Percentiles rank a stretch among this genome's conserved stretches.
Evolutionary conservation across 2,329 filamentous ascomycete species (phyloP).

Genomic region (Clonostachys rhizophaga): DNA sequence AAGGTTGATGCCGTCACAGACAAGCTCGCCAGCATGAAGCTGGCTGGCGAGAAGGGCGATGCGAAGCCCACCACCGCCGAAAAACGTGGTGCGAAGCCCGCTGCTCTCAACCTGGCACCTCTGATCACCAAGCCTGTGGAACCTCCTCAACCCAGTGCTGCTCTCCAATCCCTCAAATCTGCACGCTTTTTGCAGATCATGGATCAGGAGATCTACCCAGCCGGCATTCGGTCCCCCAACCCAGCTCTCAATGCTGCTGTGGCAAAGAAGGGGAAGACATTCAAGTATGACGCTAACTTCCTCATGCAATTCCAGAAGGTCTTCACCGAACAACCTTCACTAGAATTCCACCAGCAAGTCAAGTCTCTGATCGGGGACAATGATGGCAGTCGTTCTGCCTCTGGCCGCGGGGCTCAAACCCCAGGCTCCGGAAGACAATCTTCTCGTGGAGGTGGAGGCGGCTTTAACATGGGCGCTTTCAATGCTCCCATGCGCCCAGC

Average conservation of each 20-base stretch:
- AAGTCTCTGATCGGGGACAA: slow-evolving; percentile 79
- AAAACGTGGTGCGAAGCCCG: slow-evolving; percentile 70
- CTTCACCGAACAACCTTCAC: slow-evolving; percentile 92
- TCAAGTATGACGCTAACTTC: slow-evolving; percentile 95
- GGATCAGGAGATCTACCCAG: slow-evolving; percentile 75
- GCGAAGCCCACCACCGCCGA: slow-evolving; percentile 48
- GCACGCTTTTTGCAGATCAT: slow-evolving; percentile 82
- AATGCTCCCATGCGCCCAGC: slow-evolving; percentile 54
- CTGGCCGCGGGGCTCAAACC: slow-evolving; percentile 45
- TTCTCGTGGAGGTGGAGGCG: slow-evolving; percentile 46
- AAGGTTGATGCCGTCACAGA: slow-evolving; percentile 32
- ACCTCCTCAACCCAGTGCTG: slow-evolving; percentile 87
- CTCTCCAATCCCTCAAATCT: slow-evolving; percentile 88
- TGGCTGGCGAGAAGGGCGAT: slow-evolving; percentile 34
- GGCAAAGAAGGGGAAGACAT: slow-evolving; percentile 72
- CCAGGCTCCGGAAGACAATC: slow-evolving; percentile 42
- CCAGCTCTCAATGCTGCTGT: slow-evolving; percentile 81
- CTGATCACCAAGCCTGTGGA: slow-evolving; percentile 81
- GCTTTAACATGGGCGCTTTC: slow-evolving; percentile 69
- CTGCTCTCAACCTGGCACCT: slow-evolving; percentile 80
- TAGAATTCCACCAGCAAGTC: slow-evolving; percentile 90
- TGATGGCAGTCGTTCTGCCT: slow-evolving; percentile 57
- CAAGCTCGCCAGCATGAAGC: slow-evolving; percentile 48
- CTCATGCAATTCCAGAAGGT: slow-evolving; percentile 93
- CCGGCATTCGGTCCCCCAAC: slow-evolving; percentile 83